Evolutionary conservation across 306 rosid genomes (phyloP).

Genomic region (Hippophae rhamnoides): DNA sequence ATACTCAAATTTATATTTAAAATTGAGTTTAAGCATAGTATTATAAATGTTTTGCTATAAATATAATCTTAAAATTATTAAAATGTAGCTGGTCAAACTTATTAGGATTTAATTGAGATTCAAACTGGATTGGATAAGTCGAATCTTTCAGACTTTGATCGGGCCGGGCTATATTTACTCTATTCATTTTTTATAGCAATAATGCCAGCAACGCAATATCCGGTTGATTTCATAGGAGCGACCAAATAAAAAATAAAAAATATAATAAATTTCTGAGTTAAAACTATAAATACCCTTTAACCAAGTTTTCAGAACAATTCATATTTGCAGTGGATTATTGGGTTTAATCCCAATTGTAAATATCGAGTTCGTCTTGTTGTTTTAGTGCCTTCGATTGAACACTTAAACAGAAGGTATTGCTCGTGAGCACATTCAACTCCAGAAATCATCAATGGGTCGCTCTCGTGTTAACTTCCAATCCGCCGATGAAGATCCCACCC

Average conservation of each 20-base stretch:
- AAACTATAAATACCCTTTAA: conserved; percentile 11
- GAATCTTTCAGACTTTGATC: too few relatives aligned
- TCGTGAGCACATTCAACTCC: conserved; percentile 17
- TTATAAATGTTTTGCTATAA: too few relatives aligned
- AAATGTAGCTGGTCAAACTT: too few relatives aligned
- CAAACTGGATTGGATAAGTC: too few relatives aligned
- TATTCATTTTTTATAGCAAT: neutral
- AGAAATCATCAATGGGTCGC: conserved; percentile 74
- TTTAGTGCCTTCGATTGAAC: neutral
- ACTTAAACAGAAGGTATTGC: conserved; percentile 2
- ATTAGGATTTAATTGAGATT: too few relatives aligned
- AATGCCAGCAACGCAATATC: neutral
- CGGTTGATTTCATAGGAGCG: conserved; percentile 8
- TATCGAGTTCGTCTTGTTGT: neutral
- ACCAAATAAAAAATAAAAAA: conserved; percentile 1
- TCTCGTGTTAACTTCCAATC: conserved; percentile 85
- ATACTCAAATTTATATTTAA: too few relatives aligned
- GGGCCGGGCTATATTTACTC: too few relatives aligned
- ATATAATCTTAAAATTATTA: too few relatives aligned
- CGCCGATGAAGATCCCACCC: conserved; percentile 79
- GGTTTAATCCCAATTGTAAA: neutral
- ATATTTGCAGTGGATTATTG: neutral
- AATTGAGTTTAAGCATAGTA: too few relatives aligned
- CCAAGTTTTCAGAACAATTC: neutral
- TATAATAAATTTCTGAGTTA: neutral